Evolutionary conservation across 2,329 filamentous ascomycete genomes (phyloP).

Genomic region (Hypocrella siamensis): DNA sequence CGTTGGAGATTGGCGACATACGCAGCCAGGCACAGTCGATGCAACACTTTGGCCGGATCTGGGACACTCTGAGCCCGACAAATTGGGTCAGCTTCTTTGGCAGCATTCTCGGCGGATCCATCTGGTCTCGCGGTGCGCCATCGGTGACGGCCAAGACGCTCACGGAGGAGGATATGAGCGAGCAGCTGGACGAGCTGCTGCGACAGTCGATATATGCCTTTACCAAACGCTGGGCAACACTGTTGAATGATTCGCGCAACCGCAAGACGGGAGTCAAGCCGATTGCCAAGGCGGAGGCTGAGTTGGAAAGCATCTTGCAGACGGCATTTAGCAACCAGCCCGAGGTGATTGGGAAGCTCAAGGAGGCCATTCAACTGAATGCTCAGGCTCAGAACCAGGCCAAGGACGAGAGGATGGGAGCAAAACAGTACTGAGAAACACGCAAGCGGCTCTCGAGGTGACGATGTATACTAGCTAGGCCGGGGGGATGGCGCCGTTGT

Average conservation of each 20-base stretch:
- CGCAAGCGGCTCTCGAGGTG: too few species aligned
- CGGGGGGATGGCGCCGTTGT: too few species aligned
- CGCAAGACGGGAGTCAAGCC: slow-evolving; percentile 32
- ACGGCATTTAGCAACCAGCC: slow-evolving; percentile 43
- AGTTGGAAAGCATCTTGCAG: slow-evolving; percentile 40
- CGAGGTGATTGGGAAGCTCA: slow-evolving; percentile 42
- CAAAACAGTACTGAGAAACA: slow-evolving; percentile 7
- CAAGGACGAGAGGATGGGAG: slow-evolving; percentile 18
- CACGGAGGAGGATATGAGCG: slow-evolving; percentile 42
- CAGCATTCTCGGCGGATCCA: slow-evolving; percentile 37
- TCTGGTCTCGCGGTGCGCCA: slow-evolving; percentile 26
- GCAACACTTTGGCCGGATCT: slow-evolving; percentile 50
- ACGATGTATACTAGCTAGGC: too few species aligned
- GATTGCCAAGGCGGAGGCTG: slow-evolving; percentile 35
- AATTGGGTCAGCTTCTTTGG: slow-evolving; percentile 44
- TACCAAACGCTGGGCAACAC: slow-evolving; percentile 40
- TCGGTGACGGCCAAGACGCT: slow-evolving; percentile 22
- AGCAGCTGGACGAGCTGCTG: slow-evolving; percentile 47
- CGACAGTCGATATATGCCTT: slow-evolving; percentile 48
- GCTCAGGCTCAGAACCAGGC: slow-evolving; percentile 34
- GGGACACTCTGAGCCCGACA: slow-evolving; percentile 44
- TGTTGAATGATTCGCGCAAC: slow-evolving; percentile 32
- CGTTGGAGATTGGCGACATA: slow-evolving; percentile 75
- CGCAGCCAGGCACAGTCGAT: slow-evolving; percentile 31
- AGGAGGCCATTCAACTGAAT: slow-evolving; percentile 44